Percentiles rank a stretch among this genome's conserved stretches.
Conservation (phyloP, 306 rosid genomes). For the Vicia villosa region DNA sequence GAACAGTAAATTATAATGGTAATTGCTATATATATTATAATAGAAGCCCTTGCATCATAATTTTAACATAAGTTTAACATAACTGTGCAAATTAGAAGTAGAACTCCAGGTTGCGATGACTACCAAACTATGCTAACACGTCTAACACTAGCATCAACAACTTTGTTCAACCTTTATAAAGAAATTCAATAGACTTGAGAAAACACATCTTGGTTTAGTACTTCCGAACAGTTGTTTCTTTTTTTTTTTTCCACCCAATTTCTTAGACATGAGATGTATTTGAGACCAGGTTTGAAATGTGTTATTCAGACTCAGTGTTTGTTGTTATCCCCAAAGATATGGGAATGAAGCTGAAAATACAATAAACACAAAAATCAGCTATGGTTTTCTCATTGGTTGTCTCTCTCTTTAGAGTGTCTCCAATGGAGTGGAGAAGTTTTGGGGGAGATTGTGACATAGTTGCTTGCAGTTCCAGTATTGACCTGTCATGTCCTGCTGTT, state of each 20-base stretch:
- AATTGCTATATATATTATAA: slow-evolving; percentile 13
- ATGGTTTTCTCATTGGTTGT: no score
- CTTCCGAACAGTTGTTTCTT: neutral
- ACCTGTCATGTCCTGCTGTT: no score
- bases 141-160: slow-evolving; percentile 3
- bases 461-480: no score
- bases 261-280: neutral
- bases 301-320: no score
- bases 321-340: no score
- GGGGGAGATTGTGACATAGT: no score
- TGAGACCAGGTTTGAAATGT: neutral
- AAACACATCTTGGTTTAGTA: slow-evolving; percentile 9
- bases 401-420: no score
- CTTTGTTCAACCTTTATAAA: neutral
- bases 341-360: no score
- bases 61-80: neutral
- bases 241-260: neutral
- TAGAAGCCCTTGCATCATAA: neutral
- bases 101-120: slow-evolving; percentile 1
- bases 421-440: no score
- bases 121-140: neutral
- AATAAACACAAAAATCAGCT: no score
- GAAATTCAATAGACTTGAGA: neutral
- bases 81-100: neutral
- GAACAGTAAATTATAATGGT: neutral